Conservation (phyloP, 345 rosid species). For the Linum tenue region DNA sequence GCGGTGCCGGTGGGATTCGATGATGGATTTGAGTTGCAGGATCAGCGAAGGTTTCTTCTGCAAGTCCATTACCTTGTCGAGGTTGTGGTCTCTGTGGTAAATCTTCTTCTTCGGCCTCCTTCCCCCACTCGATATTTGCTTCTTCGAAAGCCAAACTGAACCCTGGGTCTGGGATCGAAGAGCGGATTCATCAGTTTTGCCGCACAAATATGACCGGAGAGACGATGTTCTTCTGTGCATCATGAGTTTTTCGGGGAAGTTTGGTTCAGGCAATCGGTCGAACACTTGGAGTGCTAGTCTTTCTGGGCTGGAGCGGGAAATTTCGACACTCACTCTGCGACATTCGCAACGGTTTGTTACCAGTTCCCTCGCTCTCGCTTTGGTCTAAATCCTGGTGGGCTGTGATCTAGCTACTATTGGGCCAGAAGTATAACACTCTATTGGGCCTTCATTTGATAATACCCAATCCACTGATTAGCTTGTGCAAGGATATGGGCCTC, state of each 20-base stretch:
- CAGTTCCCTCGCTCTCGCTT: no score
- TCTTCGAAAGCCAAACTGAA: constrained; percentile 31
- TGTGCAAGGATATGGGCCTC: no score
- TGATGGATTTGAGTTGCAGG: constrained; percentile 59
- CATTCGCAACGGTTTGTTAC: neutral
- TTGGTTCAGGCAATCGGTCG: neutral
- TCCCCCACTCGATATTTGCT: constrained; percentile 57
- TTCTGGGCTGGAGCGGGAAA: neutral
- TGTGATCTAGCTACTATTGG: neutral
- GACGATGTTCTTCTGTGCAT: neutral
- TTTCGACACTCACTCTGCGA: neutral
- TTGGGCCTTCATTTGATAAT: no score
- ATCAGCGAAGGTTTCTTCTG: constrained; percentile 63
- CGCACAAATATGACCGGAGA: neutral
- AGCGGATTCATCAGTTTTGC: neutral
- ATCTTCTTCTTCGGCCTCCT: constrained; percentile 78
- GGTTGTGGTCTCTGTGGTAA: constrained; percentile 66
- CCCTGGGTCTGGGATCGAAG: constrained; percentile 15
- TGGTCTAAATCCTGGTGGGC: neutral
- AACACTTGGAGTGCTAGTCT: constrained; percentile 2
- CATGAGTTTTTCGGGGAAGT: neutral
- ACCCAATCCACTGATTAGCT: no score
- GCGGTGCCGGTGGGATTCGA: constrained; percentile 54
- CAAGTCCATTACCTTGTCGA: constrained; percentile 78
- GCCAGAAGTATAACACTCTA: no score